Base-by-base conservation (phyloP, 805 yeast species). In the Teunomyces panamensis region DNA sequence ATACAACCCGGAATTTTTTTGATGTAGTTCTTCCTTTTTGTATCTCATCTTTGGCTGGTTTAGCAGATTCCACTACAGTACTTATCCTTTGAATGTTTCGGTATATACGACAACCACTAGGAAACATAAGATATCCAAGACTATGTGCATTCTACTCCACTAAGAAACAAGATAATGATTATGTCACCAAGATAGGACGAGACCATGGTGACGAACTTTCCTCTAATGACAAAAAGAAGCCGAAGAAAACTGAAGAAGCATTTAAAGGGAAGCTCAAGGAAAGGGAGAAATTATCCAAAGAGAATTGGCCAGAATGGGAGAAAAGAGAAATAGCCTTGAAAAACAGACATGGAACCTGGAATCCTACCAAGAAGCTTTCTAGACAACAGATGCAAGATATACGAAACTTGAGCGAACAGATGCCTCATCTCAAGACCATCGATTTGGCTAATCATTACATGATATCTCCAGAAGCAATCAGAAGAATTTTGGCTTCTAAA, bases 401-500 rank as follows among this genome's bases (percentile, higher is more conserved):
- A 3, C 68, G 87, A 46, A 61, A 71, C 4, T 56, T 89, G 42
- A 85, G 81, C 55, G 65, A 64, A 10, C 69, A 75, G 46, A 64
- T 72, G 51, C 96, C 97, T 0, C 73, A 78, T n/a, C 53, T 87
- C 45, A 79, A 77, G 3, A 75, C 84, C 2, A 68, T 69, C 2
- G 84, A 81, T 37, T 62, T 91, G 5, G 85, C 89, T 0, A 70
- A 77, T 29, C 77, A 77, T 58, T 90, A 85, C 65, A 71, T 77
- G 43, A 75, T 89, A 4, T 85, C 94, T 0, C 92, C 95, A 0
- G 95, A 90, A 55, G 87, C 91, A 0, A 78, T 90, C 2, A 72
- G 96, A 49, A 77, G 96, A 52, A 89, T 91, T 14, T 62, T 91
- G 53, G 83, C 81, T 60, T 83, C 92, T 4, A 80, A 76, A 33